These are phyloP conservation scores for Ophiostoma montium DNA, from an alignment of 2,329 filamentous ascomycete genomes.

Conservation along the genomic window DNA sequence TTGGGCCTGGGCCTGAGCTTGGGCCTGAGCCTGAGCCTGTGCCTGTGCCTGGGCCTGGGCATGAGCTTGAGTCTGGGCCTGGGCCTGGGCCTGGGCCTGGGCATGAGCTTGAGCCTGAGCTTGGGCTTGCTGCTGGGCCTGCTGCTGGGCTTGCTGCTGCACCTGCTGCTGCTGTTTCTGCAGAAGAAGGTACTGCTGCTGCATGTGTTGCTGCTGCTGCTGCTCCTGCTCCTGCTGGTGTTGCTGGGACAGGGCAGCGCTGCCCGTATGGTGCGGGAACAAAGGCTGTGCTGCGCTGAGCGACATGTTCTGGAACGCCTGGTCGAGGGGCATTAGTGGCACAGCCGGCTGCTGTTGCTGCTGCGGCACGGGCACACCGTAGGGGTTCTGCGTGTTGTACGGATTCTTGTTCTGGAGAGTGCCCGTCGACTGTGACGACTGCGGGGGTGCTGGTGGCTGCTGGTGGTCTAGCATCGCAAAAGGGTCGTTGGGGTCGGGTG, in stretches of 20 bases:
- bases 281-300: conserved; percentile 46
- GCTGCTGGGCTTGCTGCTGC: conserved; percentile 17
- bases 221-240: conserved; percentile 5
- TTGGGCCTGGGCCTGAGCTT: not conserved
- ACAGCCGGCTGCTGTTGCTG: conserved; percentile 12
- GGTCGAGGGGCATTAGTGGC: conserved; percentile 33
- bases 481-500: conserved; percentile 34
- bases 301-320: conserved; percentile 63
- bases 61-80: not conserved
- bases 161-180: conserved; percentile 25
- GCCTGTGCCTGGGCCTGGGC: not conserved
- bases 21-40: conserved; percentile 4
- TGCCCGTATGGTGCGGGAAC: conserved; percentile 60
- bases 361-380: conserved; percentile 32
- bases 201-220: conserved; percentile 17
- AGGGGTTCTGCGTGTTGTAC: conserved; percentile 48
- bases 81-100: not conserved
- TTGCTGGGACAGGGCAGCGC: conserved; percentile 22
- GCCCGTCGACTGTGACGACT: conserved; percentile 52
- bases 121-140: not conserved
- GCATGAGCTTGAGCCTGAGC: conserved; percentile 3
- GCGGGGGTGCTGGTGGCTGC: conserved; percentile 36
- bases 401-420: conserved; percentile 44
- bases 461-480: conserved; percentile 54
- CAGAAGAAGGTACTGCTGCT: conserved; percentile 3